Base-by-base conservation (phyloP, 495 filamentous ascomycete species). In the Penicillium samsonianum region DNA sequence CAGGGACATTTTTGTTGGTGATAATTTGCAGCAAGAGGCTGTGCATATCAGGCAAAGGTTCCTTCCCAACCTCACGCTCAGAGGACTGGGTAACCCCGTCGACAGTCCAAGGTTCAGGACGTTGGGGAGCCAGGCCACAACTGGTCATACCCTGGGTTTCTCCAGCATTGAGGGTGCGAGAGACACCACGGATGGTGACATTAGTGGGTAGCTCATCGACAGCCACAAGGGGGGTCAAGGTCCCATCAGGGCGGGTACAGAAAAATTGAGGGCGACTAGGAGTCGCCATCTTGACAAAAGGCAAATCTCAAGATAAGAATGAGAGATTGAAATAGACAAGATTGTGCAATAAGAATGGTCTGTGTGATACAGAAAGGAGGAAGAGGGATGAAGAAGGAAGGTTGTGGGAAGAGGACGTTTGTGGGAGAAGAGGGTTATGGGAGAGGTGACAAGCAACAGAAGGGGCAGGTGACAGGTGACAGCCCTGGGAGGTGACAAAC, bases 161-260 rank as follows among this genome's bases (percentile, higher is more conserved):
- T 35, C 59, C 59, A 4, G 67, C 35, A 44, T 62, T 64, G 12
- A 81, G 44, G 6, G 22, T 58, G 23, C 73, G 70, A 22, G 74
- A 55, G 11, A 75, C 62, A 8, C 71, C 78, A 30, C 61, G 65
- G 30, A 83, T 65, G 0, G 54, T 44, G 40, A 80, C 37, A 10
- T 62, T 55, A 6, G 70, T 42, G 0, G 84, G 84, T 5, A 90
- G 68, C 69, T 89, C 82, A 61, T 90, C 89, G 0, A 84, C 77
- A 0, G 86, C 82, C 35, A 90, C 71, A 11, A 92, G 75, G 0
- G 85, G 84, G 12, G 85, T 87, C 53, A 82, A 71, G 16, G 65
- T 70, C 47, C 85, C 85, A 58, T 84, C 76, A 16, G 79, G 77
- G 31, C 87, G 82, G 35, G 79, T 69, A 51, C 80, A 79, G 64